Conservation (phyloP, 495 filamentous ascomycete genomes). For the Aspergillus ellipticus region DNA sequence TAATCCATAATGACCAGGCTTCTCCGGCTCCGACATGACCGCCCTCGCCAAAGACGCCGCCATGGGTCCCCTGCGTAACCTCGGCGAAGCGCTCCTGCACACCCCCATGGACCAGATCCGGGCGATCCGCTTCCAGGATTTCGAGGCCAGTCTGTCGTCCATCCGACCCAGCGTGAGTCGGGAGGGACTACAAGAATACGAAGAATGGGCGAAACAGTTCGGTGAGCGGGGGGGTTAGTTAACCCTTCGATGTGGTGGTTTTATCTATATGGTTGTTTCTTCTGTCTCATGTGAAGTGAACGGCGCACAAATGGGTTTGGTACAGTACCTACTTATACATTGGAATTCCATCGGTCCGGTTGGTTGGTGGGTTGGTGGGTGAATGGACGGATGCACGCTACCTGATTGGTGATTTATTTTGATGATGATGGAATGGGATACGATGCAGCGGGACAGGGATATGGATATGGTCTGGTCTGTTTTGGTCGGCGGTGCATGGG, state of each 20-base stretch:
- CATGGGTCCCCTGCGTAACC: conserved; percentile 90
- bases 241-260: too few species aligned
- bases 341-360: too few species aligned
- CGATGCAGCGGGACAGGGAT: too few species aligned
- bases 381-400: too few species aligned
- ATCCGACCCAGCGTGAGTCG: conserved; percentile 90
- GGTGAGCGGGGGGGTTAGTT: conserved; percentile 74
- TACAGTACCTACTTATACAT: too few species aligned
- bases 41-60: conserved; percentile 96
- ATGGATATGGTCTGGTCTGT: too few species aligned
- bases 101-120: conserved; percentile 94
- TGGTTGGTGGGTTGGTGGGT: neutral
- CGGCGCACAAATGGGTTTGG: neutral
- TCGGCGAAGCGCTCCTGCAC: conserved; percentile 84
- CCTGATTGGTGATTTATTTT: too few species aligned
- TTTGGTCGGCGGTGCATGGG: neutral
- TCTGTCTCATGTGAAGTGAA: neutral
- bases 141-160: conserved; percentile 75
- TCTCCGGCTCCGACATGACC: conserved; percentile 95
- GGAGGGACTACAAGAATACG: conserved; percentile 78
- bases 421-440: too few species aligned
- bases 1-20: conserved; percentile 54
- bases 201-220: conserved; percentile 91
- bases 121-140: conserved; percentile 78
- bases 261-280: neutral